phyloP scores from a whole-genome alignment of 352 stramenopile genomes.

The Phytopythium helicoides region DNA sequence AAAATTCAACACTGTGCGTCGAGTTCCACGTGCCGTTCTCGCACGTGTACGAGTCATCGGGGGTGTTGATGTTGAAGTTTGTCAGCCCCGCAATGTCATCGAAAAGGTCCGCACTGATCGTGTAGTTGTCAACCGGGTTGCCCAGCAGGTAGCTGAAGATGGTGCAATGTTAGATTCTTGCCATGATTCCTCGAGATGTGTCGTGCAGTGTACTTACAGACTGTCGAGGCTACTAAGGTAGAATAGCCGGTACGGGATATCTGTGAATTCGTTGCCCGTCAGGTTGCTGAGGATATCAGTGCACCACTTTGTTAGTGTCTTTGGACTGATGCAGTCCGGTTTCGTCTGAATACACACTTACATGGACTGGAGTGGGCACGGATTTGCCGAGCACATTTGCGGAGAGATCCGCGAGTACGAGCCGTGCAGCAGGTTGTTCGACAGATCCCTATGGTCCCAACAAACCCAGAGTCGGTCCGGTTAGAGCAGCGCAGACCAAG shows the following conservation, averaged over 20 bases:
- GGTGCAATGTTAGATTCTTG: neutral
- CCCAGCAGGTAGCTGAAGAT: slow-evolving; percentile 29
- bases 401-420: slow-evolving; percentile 45
- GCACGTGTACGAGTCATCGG: slow-evolving; percentile 28
- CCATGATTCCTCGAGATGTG: neutral
- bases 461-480: neutral
- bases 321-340: no score
- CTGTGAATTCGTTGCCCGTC: slow-evolving; percentile 30
- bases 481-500: neutral
- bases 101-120: slow-evolving; percentile 35
- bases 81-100: slow-evolving; percentile 34
- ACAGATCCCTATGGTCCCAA: slow-evolving; percentile 23
- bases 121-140: slow-evolving; percentile 47
- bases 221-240: slow-evolving; percentile 44
- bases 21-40: slow-evolving; percentile 35
- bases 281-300: slow-evolving; percentile 31
- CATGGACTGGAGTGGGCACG: slow-evolving; percentile 45
- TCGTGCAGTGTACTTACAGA: slow-evolving; percentile 16
- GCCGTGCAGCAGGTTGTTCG: slow-evolving; percentile 40
- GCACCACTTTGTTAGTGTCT: no score
- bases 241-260: slow-evolving; percentile 45
- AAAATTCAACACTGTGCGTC: slow-evolving; percentile 34
- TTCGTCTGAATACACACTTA: no score
- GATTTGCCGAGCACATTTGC: slow-evolving; percentile 46
- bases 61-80: slow-evolving; percentile 39